Evolutionary conservation across 352 stramenopile genomes (phyloP).

Genomic region (Phytophthora rubi): DNA sequence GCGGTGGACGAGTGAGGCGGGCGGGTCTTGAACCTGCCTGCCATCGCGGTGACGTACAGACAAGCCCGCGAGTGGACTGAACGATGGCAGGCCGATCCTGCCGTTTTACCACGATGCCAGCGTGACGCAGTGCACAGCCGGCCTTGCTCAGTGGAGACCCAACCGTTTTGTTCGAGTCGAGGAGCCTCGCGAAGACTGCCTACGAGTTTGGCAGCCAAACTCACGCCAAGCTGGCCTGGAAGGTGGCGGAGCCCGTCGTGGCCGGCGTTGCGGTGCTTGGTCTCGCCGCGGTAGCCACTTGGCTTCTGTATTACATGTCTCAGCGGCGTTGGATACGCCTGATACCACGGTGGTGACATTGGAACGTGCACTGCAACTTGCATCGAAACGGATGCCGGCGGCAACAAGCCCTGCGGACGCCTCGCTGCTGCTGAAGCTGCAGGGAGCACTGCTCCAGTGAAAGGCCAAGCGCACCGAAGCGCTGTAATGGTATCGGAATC

Average conservation of each 20-base stretch:
- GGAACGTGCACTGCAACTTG: constrained; percentile 12
- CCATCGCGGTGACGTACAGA: constrained; percentile 17
- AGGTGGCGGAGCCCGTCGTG: background rate
- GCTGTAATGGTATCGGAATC: background rate
- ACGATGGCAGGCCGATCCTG: constrained; percentile 5
- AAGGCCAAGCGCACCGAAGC: background rate
- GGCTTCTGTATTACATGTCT: constrained; percentile 31
- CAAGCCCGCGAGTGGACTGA: constrained; percentile 5
- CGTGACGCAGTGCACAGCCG: background rate
- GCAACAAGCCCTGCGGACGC: background rate
- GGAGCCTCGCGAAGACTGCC: background rate
- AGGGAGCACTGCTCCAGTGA: background rate
- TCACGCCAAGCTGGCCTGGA: background rate
- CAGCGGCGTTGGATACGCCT: constrained; percentile 25
- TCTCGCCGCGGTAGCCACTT: constrained; percentile 4
- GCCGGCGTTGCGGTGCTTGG: constrained; percentile 8
- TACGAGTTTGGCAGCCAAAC: background rate
- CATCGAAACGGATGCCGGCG: constrained; percentile 2
- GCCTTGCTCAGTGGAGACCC: background rate
- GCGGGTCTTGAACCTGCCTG: constrained; percentile 22
- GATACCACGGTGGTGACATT: constrained; percentile 29
- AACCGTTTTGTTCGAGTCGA: background rate
- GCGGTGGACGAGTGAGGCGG: constrained; percentile 3
- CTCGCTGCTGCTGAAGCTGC: background rate
- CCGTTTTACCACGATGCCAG: constrained; percentile 17